Conservation (phyloP, 305 asterid species). For the Vinca major region DNA sequence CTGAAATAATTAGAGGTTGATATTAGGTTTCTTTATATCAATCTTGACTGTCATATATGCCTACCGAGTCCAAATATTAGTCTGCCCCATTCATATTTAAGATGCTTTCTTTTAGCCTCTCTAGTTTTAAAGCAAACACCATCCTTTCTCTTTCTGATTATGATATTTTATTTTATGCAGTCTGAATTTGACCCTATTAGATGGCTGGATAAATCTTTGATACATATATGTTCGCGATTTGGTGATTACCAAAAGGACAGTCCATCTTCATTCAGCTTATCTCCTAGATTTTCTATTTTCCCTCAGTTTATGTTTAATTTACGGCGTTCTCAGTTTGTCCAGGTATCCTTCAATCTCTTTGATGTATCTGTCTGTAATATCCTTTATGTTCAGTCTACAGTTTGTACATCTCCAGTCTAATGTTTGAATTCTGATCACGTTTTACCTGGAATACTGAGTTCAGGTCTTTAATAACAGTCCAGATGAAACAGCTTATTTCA, state of each 20-base stretch:
- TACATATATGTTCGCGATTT: conserved; percentile 85
- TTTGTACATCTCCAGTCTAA: background rate
- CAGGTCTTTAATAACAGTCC: conserved; percentile 99
- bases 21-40: background rate
- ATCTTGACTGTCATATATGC: background rate
- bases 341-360: conserved; percentile 37
- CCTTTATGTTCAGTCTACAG: background rate
- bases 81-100: background rate
- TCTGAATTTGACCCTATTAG: conserved; percentile 97
- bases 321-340: conserved; percentile 94
- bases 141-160: background rate
- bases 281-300: conserved; percentile 84
- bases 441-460: conserved; percentile 13
- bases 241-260: conserved; percentile 94
- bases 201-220: conserved; percentile 96
- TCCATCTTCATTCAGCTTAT: conserved; percentile 82
- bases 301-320: conserved; percentile 94
- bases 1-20: background rate
- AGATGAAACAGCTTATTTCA: conserved; percentile 91
- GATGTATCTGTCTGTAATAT: conserved; percentile 5
- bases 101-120: background rate
- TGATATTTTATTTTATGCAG: conserved; percentile 35
- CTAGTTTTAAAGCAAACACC: background rate
- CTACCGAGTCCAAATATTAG: background rate
- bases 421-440: background rate